Evolutionary conservation across 805 yeast species (phyloP), one percentile per base, ranked within the genome.

Genomic region (Starmerella kuoi): DNA sequence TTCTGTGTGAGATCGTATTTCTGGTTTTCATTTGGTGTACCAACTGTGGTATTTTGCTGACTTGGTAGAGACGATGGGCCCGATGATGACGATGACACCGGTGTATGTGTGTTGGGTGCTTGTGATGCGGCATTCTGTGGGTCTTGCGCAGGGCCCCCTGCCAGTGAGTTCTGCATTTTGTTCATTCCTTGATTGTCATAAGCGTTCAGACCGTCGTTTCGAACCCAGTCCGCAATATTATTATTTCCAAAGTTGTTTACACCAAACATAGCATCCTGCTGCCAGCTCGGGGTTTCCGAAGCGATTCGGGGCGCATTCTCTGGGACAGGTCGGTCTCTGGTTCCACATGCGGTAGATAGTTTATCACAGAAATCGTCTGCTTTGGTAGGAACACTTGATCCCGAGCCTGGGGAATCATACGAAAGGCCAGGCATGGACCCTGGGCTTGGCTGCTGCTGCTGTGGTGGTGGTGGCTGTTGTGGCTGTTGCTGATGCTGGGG

Each of bases 271-370:
- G 41, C n/a, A 24, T 38, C 44, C 23, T 33, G 24, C 32, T 45
- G 50, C 54, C 54, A 50, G 4, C 42, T 47, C 5, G 53, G 42
- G 5, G 28, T 19, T 26, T 50, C 54, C n/a, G 54, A 42, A 1
- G 54, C 35, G 20, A 50, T 49, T 15, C 31, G 37, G 4, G 52
- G 53, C n/a, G 46, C 49, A 27, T 31, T 31, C 8, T 38, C 37
- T 91, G 48, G 41, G 4, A 39, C 37, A 2, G 50, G 94, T 49
- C 72, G 62, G 14, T 69, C 69, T 53, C 68, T 76, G 5, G 78
- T 77, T 15, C 95, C 96, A 61, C 96, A 87, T 1, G 86, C 96
- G 58, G 76, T 70, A 47, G 74, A 72, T 56, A 88, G 68, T 52
- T 77, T 74, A 21, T 72, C 72, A 57, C 97, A 88, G 58, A 88